Conservation (phyloP, 139 green algal species). For the Yamagishiella unicocca region DNA sequence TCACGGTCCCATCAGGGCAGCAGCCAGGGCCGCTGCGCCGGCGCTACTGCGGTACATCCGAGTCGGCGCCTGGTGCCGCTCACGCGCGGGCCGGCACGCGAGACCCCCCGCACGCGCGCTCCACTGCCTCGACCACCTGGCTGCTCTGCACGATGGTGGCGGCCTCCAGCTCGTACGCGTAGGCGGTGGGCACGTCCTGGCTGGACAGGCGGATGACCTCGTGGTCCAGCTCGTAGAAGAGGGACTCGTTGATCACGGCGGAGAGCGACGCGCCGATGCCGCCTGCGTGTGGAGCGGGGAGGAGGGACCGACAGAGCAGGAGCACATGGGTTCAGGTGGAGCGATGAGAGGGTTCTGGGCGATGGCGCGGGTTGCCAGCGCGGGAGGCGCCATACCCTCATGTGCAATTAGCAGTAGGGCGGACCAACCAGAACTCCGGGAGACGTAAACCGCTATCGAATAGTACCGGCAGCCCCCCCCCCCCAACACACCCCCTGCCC, state of each 20-base stretch:
- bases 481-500: not conserved
- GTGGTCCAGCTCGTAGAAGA: slow-evolving; percentile 96
- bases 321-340: no score
- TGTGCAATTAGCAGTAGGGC: no score
- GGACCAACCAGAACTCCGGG: no score
- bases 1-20: no score
- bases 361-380: no score
- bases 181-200: slow-evolving; percentile 95
- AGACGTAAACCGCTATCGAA: no score
- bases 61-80: no score
- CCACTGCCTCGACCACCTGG: slow-evolving; percentile 81
- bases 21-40: no score
- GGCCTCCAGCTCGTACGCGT: slow-evolving; percentile 94
- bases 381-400: no score
- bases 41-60: not conserved
- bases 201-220: slow-evolving; percentile 77
- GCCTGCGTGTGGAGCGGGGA: slow-evolving; percentile 48
- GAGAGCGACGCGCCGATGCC: slow-evolving; percentile 95
- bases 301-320: not conserved
- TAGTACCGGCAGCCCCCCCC: not conserved
- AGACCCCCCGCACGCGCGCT: slow-evolving; percentile 22
- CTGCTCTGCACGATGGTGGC: slow-evolving; percentile 94
- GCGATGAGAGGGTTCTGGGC: no score
- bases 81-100: not conserved
- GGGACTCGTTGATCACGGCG: slow-evolving; percentile 92